Conservation (phyloP, 371 early-diverging fungal species). For the Rhizopus arrhizus region DNA sequence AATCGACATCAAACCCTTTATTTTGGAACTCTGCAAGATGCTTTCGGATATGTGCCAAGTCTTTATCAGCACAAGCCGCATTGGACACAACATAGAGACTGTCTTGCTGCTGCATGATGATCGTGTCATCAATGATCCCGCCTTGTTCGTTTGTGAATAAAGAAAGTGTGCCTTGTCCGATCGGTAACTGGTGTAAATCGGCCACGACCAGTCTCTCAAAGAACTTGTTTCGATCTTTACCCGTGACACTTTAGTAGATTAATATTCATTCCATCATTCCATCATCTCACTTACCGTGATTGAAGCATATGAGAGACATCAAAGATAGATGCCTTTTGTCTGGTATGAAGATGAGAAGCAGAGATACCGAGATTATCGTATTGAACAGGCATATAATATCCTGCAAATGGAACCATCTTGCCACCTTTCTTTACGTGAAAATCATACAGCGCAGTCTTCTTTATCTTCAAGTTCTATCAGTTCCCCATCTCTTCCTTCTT, state of each 20-base stretch:
- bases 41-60: slow-evolving; percentile 81
- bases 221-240: slow-evolving; percentile 87
- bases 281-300: slow-evolving; percentile 64
- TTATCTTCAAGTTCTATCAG: slow-evolving; percentile 34
- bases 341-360: slow-evolving; percentile 88
- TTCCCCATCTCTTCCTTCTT: neutral
- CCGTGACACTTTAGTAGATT: slow-evolving; percentile 66
- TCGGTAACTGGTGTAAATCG: slow-evolving; percentile 80
- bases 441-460: slow-evolving; percentile 88
- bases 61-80: slow-evolving; percentile 97
- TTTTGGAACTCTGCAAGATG: slow-evolving; percentile 79
- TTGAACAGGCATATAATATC: slow-evolving; percentile 95
- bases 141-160: slow-evolving; percentile 95
- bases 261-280: neutral
- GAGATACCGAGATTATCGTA: slow-evolving; percentile 82
- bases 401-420: slow-evolving; percentile 97
- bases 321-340: slow-evolving; percentile 91
- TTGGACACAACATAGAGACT: slow-evolving; percentile 94
- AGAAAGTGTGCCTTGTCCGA: slow-evolving; percentile 83
- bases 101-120: slow-evolving; percentile 85
- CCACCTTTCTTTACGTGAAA: slow-evolving; percentile 90
- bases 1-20: slow-evolving; percentile 86
- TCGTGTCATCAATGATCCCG: slow-evolving; percentile 97
- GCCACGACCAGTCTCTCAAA: slow-evolving; percentile 88
- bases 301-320: slow-evolving; percentile 99